Evolutionary conservation across 2,329 filamentous ascomycete genomes (phyloP), one percentile per base, ranked within the genome.

Genomic region (Nothomitra cinnamomea): DNA sequence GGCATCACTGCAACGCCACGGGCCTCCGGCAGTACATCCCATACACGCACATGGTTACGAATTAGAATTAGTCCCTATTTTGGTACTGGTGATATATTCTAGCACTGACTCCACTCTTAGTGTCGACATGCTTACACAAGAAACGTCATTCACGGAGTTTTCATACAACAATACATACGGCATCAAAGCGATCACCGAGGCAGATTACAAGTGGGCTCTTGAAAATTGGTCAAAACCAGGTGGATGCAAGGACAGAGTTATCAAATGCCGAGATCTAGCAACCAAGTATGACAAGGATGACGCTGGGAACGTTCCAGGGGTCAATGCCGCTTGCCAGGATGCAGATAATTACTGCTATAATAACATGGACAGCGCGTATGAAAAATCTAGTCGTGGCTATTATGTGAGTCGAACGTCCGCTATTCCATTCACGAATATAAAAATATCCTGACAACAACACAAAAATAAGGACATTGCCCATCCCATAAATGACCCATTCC

Each of bases 91-190:
- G 13, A 21, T 3, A 45, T 12, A 21, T 17, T 21, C 22, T 17
- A 12, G 22, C 21, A 17, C 22, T 45, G 41, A 45, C 17, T 17
- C 4, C 15, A n/a, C 15, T 6, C 49, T 3, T 40, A 52, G 74
- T 56, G 66, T 78, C 17, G 76, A 79, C 58, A 28, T 24, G 17
- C 40, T 53, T 35, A 66, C 72, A 1, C 71, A 76, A 60, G 67
- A 67, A 54, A 69, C 70, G 1, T 67, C 65, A 32, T 77, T 75
- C 58, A 69, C 72, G 1, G 63, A 71, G 1, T 73, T 77, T 58
- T 70, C 76, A 0, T 74, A 71, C 61, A 76, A 79, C 62, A 80
- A 80, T 57, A 77, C 76, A 1, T 81, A 80, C 56, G 72, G 70
- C n/a, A 68, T 80, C 40, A 59, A 73, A 54, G 65, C 71, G 1